A percentile compares a stretch with the other conserved stretches of the same genome.
Conservation (phyloP, 768 basidiomycete species). For the Auriscalpium vulgare region DNA sequence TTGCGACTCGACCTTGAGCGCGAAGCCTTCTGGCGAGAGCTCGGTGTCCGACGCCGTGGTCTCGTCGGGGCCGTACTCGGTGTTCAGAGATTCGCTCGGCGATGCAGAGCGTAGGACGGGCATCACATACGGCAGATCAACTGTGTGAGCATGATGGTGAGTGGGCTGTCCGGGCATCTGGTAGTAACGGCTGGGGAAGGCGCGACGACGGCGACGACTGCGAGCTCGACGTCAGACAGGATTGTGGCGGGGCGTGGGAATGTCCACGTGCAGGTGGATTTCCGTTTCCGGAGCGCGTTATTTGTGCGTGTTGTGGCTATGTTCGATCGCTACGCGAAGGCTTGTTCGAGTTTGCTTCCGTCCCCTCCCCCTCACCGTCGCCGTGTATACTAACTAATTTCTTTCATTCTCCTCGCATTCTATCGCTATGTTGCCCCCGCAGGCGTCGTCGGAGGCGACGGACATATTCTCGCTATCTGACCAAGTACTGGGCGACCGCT, state of each 20-base stretch:
- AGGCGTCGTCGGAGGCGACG: conserved; percentile 27
- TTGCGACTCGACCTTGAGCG: conserved; percentile 25
- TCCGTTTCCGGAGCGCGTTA: not conserved
- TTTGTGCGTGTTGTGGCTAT: not conserved
- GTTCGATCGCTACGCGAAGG: not conserved
- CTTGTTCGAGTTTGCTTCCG: not conserved
- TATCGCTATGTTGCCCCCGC: conserved; percentile 21
- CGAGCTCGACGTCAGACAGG: too few species aligned
- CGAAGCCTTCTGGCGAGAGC: conserved; percentile 30
- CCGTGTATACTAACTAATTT: conserved; percentile 8
- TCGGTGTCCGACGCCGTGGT: conserved; percentile 34
- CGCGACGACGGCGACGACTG: too few species aligned
- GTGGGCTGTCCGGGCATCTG: not conserved
- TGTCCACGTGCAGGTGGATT: not conserved
- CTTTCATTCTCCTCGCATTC: conserved; percentile 13
- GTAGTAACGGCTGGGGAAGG: too few species aligned
- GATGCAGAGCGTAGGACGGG: conserved; percentile 39
- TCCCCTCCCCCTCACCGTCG: not conserved
- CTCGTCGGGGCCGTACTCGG: conserved; percentile 39
- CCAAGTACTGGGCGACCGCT: conserved; percentile 57
- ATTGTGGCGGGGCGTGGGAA: conserved; percentile 1
- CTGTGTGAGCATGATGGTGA: conserved; percentile 14
- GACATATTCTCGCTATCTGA: conserved; percentile 75
- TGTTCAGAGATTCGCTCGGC: conserved; percentile 39
- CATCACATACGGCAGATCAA: conserved; percentile 30